Evolutionary conservation across 352 stramenopile genomes (phyloP).

Genomic region (Pythium dissimile): DNA sequence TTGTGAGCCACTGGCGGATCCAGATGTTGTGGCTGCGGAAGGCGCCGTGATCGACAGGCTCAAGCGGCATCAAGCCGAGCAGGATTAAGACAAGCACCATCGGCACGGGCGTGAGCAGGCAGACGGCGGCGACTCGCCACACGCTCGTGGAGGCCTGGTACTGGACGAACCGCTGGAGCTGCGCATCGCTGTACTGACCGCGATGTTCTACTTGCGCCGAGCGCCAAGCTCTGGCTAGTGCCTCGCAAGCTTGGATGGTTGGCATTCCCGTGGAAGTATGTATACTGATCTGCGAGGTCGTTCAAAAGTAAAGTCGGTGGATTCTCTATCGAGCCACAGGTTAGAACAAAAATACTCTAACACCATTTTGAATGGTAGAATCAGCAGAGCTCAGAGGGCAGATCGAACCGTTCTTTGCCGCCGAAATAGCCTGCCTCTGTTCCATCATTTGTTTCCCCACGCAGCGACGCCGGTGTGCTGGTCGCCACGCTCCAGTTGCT

Average conservation of each 20-base stretch:
- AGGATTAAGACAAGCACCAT: not conserved
- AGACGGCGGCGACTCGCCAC: not conserved
- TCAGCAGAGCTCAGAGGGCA: no score
- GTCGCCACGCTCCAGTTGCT: no score
- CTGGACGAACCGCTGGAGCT: conserved; percentile 1
- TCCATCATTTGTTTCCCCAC: no score
- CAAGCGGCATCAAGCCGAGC: conserved; percentile 7
- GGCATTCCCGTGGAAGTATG: no score
- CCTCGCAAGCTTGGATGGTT: no score
- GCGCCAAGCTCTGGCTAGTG: not conserved
- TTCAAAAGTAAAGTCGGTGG: no score
- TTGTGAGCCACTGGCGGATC: not conserved
- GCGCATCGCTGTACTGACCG: conserved; percentile 5
- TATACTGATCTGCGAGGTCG: not conserved
- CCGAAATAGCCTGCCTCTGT: no score
- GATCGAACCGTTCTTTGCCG: no score
- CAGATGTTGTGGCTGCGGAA: not conserved
- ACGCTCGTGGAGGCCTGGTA: not conserved
- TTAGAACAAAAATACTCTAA: not conserved
- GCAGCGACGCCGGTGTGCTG: no score
- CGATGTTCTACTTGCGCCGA: conserved; percentile 6
- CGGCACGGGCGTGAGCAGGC: conserved; percentile 3
- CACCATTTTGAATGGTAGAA: no score
- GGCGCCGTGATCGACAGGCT: not conserved
- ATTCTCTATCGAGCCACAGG: no score